phyloP scores from a whole-genome alignment of 2,329 filamentous ascomycete genomes.

The Colletotrichum orchidophilum region DNA sequence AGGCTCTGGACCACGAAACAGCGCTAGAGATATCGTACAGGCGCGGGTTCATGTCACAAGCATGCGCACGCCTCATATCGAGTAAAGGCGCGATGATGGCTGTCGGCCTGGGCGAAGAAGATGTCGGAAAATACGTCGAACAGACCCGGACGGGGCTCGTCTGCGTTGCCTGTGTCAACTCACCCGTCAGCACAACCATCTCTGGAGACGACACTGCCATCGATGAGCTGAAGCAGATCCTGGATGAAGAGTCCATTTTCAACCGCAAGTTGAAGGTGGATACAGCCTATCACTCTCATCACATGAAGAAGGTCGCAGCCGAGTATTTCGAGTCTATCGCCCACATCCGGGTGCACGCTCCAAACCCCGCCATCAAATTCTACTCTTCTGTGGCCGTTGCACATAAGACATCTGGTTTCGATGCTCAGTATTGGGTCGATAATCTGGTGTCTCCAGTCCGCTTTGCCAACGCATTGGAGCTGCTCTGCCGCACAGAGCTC shows the following conservation, averaged over 20 bases:
- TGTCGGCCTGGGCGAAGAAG: slow-evolving; percentile 56
- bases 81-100: slow-evolving; percentile 63
- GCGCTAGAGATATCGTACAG: slow-evolving; percentile 60
- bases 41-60: slow-evolving; percentile 53
- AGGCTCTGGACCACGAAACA: slow-evolving; percentile 48
- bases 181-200: slow-evolving; percentile 59
- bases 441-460: slow-evolving; percentile 46
- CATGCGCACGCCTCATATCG: slow-evolving; percentile 37
- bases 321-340: slow-evolving; percentile 34
- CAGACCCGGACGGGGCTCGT: slow-evolving; percentile 32
- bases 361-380: slow-evolving; percentile 19
- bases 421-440: slow-evolving; percentile 44
- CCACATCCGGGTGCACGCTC: background rate
- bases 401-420: background rate
- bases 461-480: slow-evolving; percentile 43
- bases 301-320: slow-evolving; percentile 35
- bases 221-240: slow-evolving; percentile 41
- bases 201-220: slow-evolving; percentile 41
- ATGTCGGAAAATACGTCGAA: slow-evolving; percentile 43
- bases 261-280: slow-evolving; percentile 34
- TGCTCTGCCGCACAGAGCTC: background rate
- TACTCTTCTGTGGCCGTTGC: slow-evolving; percentile 14
- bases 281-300: slow-evolving; percentile 35
- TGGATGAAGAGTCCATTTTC: slow-evolving; percentile 31
- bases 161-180: slow-evolving; percentile 57